A percentile compares a stretch with the other conserved stretches of the same genome.
These are phyloP conservation scores for Stephanodiscus triporus DNA, from an alignment of 108 stramenopile genomes.

Conservation along the genomic window DNA sequence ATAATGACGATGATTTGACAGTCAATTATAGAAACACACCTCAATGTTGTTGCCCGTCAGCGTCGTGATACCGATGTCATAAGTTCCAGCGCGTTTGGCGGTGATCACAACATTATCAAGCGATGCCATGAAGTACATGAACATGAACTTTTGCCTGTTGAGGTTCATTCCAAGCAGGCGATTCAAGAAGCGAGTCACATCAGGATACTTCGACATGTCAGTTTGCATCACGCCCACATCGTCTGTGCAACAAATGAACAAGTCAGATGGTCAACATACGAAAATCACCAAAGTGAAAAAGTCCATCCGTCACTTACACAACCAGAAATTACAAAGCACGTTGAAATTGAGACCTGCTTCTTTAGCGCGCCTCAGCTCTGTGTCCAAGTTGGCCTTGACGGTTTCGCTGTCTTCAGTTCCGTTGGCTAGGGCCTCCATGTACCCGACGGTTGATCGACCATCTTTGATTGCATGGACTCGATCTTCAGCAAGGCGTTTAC, in stretches of 20 bases:
- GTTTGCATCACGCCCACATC: slow-evolving; percentile 35
- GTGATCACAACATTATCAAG: slow-evolving; percentile 31
- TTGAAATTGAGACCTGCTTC: slow-evolving; percentile 47
- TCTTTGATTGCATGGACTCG: slow-evolving; percentile 38
- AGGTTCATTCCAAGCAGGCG: slow-evolving; percentile 46
- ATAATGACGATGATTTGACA: background rate
- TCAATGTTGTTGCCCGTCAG: slow-evolving; percentile 32
- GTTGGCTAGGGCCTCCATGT: slow-evolving; percentile 23
- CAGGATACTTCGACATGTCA: background rate
- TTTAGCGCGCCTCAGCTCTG: slow-evolving; percentile 35
- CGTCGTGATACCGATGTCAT: slow-evolving; percentile 44
- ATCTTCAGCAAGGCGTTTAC: slow-evolving; percentile 20
- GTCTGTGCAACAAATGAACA: background rate
- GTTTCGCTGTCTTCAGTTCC: slow-evolving; percentile 29
- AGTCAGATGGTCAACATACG: too few relatives aligned
- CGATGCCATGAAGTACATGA: slow-evolving; percentile 32
- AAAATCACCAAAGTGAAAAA: too few relatives aligned
- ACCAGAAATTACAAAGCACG: slow-evolving; percentile 13
- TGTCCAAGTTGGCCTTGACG: slow-evolving; percentile 42
- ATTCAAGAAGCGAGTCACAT: slow-evolving; percentile 47
- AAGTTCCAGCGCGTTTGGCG: slow-evolving; percentile 33
- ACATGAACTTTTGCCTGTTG: slow-evolving; percentile 32
- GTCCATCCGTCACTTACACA: slow-evolving; percentile 6
- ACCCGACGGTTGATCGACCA: slow-evolving; percentile 26
- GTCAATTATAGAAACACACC: background rate